A percentile compares a stretch with the other conserved stretches of the same genome.
These are phyloP conservation scores for Rehmannia glutinosa DNA, from an alignment of 257 asterid species.

Conservation along the genomic window DNA sequence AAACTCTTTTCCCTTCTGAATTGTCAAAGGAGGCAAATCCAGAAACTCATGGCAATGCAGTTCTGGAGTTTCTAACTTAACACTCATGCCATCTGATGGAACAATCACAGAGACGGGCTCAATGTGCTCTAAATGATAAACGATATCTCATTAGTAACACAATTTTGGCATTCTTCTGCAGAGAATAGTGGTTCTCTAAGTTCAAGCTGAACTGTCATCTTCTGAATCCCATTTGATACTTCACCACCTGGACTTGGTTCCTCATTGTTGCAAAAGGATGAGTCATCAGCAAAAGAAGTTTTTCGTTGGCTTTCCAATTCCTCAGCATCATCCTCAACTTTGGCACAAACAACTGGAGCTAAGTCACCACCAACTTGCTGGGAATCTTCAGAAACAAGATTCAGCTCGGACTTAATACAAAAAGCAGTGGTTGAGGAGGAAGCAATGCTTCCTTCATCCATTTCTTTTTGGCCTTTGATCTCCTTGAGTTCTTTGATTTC, in stretches of 20 bases:
- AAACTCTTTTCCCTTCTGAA: conserved; percentile 9
- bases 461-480: conserved; percentile 31
- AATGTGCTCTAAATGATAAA: conserved; percentile 26
- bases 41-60: conserved; percentile 21
- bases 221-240: neutral
- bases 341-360: conserved; percentile 11
- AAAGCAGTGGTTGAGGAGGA: conserved; percentile 7
- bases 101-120: conserved; percentile 17
- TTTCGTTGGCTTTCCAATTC: conserved; percentile 9
- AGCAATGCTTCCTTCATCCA: neutral
- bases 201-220: conserved; percentile 3
- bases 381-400: conserved; percentile 19
- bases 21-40: conserved; percentile 22
- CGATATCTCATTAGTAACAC: conserved; percentile 35
- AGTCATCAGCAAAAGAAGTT: conserved; percentile 2
- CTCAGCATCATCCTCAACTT: conserved; percentile 35
- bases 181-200: neutral
- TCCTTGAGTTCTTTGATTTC: conserved; percentile 30
- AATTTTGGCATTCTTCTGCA: conserved; percentile 26
- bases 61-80: conserved; percentile 28
- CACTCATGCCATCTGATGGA: conserved; percentile 16
- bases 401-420: conserved; percentile 20
- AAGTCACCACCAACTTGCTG: conserved; percentile 14
- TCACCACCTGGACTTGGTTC: conserved; percentile 11
- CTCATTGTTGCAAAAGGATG: conserved; percentile 4